phyloP scores from a whole-genome alignment of 371 early-diverging fungal species.

The Dentiscutata heterogama region DNA sequence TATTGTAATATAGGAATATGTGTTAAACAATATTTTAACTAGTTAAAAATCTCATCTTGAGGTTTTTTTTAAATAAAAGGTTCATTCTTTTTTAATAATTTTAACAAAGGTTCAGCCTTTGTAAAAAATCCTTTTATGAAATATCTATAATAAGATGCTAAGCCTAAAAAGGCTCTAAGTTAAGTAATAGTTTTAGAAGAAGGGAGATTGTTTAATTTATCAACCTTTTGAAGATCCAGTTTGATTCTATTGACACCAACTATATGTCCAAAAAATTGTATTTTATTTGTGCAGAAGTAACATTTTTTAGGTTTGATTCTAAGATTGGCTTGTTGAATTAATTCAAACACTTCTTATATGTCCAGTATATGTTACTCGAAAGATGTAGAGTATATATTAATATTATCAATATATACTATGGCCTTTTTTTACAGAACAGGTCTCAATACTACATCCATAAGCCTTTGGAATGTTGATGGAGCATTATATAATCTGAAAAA shows the following conservation, averaged over 20 bases:
- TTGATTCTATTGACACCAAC: neutral
- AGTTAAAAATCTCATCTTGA: slow-evolving; percentile 50
- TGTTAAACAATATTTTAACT: slow-evolving; percentile 43
- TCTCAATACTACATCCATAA: slow-evolving; percentile 53
- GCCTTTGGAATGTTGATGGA: slow-evolving; percentile 48
- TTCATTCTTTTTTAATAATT: slow-evolving; percentile 52
- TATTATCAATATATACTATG: slow-evolving; percentile 55
- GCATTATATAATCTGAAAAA: no score
- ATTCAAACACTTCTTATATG: slow-evolving; percentile 2
- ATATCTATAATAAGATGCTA: slow-evolving; percentile 55
- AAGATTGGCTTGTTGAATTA: neutral
- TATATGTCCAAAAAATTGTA: slow-evolving; percentile 35
- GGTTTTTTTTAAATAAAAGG: slow-evolving; percentile 46
- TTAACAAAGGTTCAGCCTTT: slow-evolving; percentile 56
- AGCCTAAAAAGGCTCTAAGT: slow-evolving; percentile 56
- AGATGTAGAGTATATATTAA: slow-evolving; percentile 27
- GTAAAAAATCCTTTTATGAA: slow-evolving; percentile 55
- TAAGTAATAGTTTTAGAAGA: slow-evolving; percentile 50
- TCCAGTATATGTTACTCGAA: slow-evolving; percentile 11
- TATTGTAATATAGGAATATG: slow-evolving; percentile 47
- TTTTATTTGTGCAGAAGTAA: neutral
- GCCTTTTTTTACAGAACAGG: slow-evolving; percentile 29
- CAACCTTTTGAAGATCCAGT: slow-evolving; percentile 40
- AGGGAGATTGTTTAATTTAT: neutral
- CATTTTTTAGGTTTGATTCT: slow-evolving; percentile 26